Evolutionary conservation across 768 basidiomycete genomes (phyloP), one percentile per base, ranked within the genome.

Genomic region (Jaapia argillacea): DNA sequence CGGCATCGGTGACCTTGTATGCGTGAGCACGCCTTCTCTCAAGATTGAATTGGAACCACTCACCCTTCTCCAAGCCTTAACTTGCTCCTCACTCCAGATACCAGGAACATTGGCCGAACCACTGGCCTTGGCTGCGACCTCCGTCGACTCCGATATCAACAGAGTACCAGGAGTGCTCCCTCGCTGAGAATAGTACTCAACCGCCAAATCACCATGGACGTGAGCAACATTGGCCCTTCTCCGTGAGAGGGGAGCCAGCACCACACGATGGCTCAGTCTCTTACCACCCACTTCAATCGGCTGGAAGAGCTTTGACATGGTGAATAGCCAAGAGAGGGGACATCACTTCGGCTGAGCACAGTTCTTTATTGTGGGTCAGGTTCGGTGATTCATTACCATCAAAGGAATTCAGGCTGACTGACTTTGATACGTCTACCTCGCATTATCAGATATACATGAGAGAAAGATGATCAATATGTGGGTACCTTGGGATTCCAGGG

Each of bases 1-100:
- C 79, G 0, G 67, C 71, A 6, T 72, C 68, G 14, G 71, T 72
- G 13, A 87, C 56, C 75, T n/a, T 78, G 38, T 7, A n/a, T 37
- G 37, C 37, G 20, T 38, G 10, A 38, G 37, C 37, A 38, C 10
- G 7, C 7, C 10, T 21, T 33, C 31, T 13, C 10, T 7, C 37
- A 38, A 7, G 10, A 38, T 7, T 12, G 7, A 21, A 38, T 21
- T 7, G 37, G 20, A 7, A 10, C 10, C 10, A 21, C 21, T 38
- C 37, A 38, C 37, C 10, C 37, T 12, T 18, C 26, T 41, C 40
- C 40, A 41, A 12, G 20, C 40, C 25, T 41, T 14, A 7, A 41
- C 21, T 25, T 41, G 40, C 10, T 21, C 40, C 20, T 24, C 22
- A 25, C 22, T 24, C 40, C 40, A 41, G 6, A 64, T 55, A 14